phyloP scores from a whole-genome alignment of 768 basidiomycete genomes.

The Cystobasidium onofrii region DNA sequence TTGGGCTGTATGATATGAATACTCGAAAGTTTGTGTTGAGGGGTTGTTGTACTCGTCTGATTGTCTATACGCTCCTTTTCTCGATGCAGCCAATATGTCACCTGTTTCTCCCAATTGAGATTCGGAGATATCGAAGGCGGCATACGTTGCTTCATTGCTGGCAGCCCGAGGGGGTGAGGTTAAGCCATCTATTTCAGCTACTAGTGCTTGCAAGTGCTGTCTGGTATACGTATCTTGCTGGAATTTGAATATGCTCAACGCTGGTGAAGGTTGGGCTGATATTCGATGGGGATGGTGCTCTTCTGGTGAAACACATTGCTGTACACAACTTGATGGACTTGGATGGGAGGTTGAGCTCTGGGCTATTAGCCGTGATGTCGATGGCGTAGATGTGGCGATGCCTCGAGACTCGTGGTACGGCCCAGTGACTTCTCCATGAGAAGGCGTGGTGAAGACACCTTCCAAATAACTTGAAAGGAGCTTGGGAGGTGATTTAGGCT shows the following conservation, averaged over 20 bases:
- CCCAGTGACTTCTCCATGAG: not conserved
- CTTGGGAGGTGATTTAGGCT: not conserved
- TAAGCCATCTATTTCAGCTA: conserved; percentile 72
- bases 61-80: not conserved
- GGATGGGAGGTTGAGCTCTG: not conserved
- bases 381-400: not conserved
- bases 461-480: not conserved
- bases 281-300: too few species aligned
- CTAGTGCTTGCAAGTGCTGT: conserved; percentile 84
- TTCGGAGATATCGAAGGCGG: not conserved
- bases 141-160: conserved; percentile 34
- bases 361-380: not conserved
- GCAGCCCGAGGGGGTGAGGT: not conserved
- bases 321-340: not conserved
- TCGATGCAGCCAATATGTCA: not conserved
- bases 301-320: too few species aligned
- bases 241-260: conserved; percentile 52
- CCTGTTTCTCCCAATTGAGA: not conserved
- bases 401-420: not conserved
- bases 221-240: conserved; percentile 95
- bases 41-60: not conserved
- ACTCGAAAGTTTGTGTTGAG: not conserved
- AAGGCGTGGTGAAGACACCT: not conserved
- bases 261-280: not conserved
- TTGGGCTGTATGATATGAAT: not conserved